Conservation (phyloP, 371 early-diverging fungal species). For the Mucor saturninus region DNA sequence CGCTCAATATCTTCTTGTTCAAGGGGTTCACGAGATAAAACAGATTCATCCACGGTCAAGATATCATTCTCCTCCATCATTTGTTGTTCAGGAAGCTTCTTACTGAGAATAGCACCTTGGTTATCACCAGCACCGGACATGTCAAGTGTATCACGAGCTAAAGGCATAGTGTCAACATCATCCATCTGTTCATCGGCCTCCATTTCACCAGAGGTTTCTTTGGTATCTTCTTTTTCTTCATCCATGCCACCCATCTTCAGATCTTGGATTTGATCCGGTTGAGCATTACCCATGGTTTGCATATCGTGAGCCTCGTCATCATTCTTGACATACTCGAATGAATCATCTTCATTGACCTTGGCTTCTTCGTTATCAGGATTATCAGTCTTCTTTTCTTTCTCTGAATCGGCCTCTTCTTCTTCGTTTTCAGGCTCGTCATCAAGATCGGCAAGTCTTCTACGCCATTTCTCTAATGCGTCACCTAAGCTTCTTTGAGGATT, state of each 20-base stretch:
- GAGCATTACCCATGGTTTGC: slow-evolving; percentile 80
- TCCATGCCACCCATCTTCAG: slow-evolving; percentile 59
- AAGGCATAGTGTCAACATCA: slow-evolving; percentile 43
- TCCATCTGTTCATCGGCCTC: slow-evolving; percentile 58
- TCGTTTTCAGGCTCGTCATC: slow-evolving; percentile 55
- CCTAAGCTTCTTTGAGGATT: slow-evolving; percentile 86
- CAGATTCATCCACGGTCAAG: slow-evolving; percentile 49
- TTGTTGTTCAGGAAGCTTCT: slow-evolving; percentile 33
- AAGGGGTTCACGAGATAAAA: slow-evolving; percentile 62
- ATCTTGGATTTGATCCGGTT: slow-evolving; percentile 74
- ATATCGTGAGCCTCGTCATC: slow-evolving; percentile 77
- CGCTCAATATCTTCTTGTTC: slow-evolving; percentile 65
- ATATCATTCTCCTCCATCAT: slow-evolving; percentile 37
- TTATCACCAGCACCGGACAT: slow-evolving; percentile 30
- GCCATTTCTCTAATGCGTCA: slow-evolving; percentile 91
- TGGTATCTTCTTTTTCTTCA: slow-evolving; percentile 57
- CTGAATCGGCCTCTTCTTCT: slow-evolving; percentile 53
- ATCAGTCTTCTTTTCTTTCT: slow-evolving; percentile 49
- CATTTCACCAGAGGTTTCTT: slow-evolving; percentile 61
- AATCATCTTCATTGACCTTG: slow-evolving; percentile 62
- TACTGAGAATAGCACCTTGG: slow-evolving; percentile 48
- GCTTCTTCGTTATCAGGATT: slow-evolving; percentile 53
- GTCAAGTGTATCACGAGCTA: slow-evolving; percentile 46
- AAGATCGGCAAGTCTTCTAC: slow-evolving; percentile 76
- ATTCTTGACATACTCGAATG: slow-evolving; percentile 78